These are phyloP conservation scores for Debaryomyces castellii DNA, from an alignment of 805 yeast genomes.

Conservation along the genomic window DNA sequence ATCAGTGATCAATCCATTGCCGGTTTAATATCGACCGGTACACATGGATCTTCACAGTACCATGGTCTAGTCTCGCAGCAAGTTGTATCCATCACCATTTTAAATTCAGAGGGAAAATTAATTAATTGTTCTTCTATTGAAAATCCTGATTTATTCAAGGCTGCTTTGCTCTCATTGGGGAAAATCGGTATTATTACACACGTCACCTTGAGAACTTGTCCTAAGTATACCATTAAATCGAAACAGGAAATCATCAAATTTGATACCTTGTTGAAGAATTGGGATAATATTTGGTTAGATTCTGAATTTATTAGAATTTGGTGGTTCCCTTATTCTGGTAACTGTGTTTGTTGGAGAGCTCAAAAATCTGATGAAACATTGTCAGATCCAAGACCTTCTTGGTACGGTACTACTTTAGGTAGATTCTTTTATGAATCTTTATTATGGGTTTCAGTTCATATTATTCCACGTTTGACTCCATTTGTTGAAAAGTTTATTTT, in stretches of 20 bases:
- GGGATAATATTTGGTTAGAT: slow-evolving; percentile 83
- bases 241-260: slow-evolving; percentile 80
- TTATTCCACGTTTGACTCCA: slow-evolving; percentile 79
- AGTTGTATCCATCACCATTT: slow-evolving; percentile 71
- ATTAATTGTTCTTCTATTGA: slow-evolving; percentile 65
- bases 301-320: slow-evolving; percentile 91
- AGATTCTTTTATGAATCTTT: slow-evolving; percentile 76
- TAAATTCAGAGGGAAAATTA: slow-evolving; percentile 74
- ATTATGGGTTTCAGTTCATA: slow-evolving; percentile 73
- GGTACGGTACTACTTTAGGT: slow-evolving; percentile 84
- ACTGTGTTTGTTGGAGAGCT: slow-evolving; percentile 91
- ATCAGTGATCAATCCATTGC: slow-evolving; percentile 92
- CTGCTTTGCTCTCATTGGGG: slow-evolving; percentile 83
- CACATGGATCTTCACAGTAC: slow-evolving; percentile 92
- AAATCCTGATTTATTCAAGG: slow-evolving; percentile 67
- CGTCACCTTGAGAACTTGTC: slow-evolving; percentile 82
- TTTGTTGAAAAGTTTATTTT: slow-evolving; percentile 82
- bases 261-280: slow-evolving; percentile 64
- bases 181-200: slow-evolving; percentile 87
- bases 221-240: slow-evolving; percentile 77
- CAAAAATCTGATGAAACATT: slow-evolving; percentile 65
- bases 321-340: slow-evolving; percentile 95
- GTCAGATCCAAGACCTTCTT: slow-evolving; percentile 65
- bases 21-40: slow-evolving; percentile 95
- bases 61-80: slow-evolving; percentile 91